Evolutionary conservation across 805 yeast genomes (phyloP).

Genomic region (Lachancea sp.): DNA sequence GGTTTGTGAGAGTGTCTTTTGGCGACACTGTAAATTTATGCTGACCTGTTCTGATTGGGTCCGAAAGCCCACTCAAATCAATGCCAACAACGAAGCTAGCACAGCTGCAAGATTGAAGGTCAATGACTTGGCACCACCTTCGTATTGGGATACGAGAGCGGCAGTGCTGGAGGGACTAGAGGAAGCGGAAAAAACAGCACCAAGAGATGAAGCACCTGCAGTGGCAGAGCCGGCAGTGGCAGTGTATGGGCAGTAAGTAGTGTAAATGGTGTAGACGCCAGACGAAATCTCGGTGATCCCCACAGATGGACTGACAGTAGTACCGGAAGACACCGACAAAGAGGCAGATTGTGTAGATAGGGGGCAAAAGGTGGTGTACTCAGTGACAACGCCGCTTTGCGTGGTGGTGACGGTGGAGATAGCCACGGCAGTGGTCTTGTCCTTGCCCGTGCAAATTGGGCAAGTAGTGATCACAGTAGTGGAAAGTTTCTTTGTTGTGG

Average conservation of each 20-base stretch:
- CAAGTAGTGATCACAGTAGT: conserved; percentile 6
- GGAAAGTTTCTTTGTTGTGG: conserved; percentile 1
- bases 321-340: conserved; percentile 3
- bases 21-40: no score
- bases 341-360: no score
- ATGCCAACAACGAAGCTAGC: no score
- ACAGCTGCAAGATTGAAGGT: background rate
- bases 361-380: no score
- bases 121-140: background rate
- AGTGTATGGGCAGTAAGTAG: conserved; percentile 12
- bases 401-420: conserved; percentile 2
- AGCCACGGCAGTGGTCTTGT: conserved; percentile 2
- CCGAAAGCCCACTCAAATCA: no score
- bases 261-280: conserved; percentile 14
- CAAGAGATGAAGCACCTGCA: no score
- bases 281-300: conserved; percentile 10
- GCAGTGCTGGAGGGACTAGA: background rate
- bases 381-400: background rate
- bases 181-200: no score
- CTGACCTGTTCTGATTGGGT: no score
- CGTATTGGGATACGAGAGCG: background rate
- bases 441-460: background rate
- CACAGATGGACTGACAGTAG: conserved; percentile 11
- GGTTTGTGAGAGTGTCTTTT: no score
- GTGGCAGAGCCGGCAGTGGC: no score